Percentiles rank a stretch among this genome's conserved stretches.
phyloP scores from a whole-genome alignment of 345 rosid genomes.

The Sonneratia alba region DNA sequence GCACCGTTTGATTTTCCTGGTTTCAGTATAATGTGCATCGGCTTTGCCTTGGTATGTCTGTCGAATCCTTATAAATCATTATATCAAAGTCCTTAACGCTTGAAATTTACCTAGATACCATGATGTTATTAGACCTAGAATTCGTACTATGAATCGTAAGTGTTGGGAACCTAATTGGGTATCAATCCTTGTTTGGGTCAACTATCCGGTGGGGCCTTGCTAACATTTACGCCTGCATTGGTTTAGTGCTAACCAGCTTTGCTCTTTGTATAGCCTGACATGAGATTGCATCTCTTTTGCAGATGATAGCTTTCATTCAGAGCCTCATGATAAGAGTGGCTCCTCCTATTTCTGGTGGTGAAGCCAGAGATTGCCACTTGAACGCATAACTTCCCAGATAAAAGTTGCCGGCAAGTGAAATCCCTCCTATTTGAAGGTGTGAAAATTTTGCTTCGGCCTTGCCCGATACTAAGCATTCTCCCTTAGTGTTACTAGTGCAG shows the following conservation, averaged over 20 bases:
- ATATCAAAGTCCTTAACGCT: no score
- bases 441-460: background rate
- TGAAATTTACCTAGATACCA: no score
- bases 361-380: slow-evolving; percentile 10
- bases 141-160: no score
- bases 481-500: background rate
- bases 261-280: background rate
- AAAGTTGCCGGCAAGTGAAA: background rate
- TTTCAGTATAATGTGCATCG: slow-evolving; percentile 75
- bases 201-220: background rate
- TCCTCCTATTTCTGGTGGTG: slow-evolving; percentile 34
- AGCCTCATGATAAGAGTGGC: slow-evolving; percentile 64
- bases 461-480: background rate
- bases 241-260: background rate
- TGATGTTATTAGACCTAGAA: no score
- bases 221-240: background rate
- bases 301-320: slow-evolving; percentile 69
- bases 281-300: slow-evolving; percentile 6
- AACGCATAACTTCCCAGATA: slow-evolving; percentile 2
- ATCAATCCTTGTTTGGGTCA: background rate
- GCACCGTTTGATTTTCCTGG: slow-evolving; percentile 88
- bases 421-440: background rate
- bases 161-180: no score
- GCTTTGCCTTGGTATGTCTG: slow-evolving; percentile 51
- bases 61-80: background rate